Evolutionary conservation across 768 basidiomycete genomes (phyloP), one percentile per base, ranked within the genome.

Genomic region (Leccinum sublutescens): DNA sequence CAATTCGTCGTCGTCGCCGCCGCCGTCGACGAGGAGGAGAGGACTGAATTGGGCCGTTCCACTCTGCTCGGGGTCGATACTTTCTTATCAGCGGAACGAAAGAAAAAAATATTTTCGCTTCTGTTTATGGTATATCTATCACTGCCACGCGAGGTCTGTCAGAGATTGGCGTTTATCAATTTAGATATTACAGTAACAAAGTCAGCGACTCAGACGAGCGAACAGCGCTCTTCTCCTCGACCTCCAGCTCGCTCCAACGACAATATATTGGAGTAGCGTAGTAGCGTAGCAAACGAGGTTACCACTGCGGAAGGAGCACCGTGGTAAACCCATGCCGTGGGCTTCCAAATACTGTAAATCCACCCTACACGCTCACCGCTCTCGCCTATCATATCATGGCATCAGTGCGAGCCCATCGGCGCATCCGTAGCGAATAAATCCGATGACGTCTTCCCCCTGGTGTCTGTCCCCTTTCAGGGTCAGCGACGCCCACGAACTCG

Each of bases 341-440:
- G 38, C 56, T 64, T 66, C 68, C 68, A 70, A 68, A 67, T 68
- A 67, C 66, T 69, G 67, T 67, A 68, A 66, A 31, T 25, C 53
- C 57, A 52, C n/a, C 40, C n/a, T 58, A 67, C 66, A 65, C 65
- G 59, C 57, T 12, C 54, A 33, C 54, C 43, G 29, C 9, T 45
- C 25, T 52, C 54, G 56, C 54, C 53, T 57, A 48, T 48, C 36
- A 27, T 76, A 27, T 76, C 75, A 77, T 62, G 79, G 79, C 80
- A 86, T 81, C 60, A 86, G 66, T 21, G 79, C 76, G 59, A 86
- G 74, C 5, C 80, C 80, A 67, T 88, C 86, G 27, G 62, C 64
- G 62, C 80, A 85, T 10, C 82, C 85, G 65, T 79, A 79, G 55
- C 83, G 78, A 40, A 80, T 77, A 72, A 87, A 84, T n/a, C 81